These are phyloP conservation scores for Cinnamomum chago DNA, from an alignment of 164 flowering plant species.

Conservation along the genomic window DNA sequence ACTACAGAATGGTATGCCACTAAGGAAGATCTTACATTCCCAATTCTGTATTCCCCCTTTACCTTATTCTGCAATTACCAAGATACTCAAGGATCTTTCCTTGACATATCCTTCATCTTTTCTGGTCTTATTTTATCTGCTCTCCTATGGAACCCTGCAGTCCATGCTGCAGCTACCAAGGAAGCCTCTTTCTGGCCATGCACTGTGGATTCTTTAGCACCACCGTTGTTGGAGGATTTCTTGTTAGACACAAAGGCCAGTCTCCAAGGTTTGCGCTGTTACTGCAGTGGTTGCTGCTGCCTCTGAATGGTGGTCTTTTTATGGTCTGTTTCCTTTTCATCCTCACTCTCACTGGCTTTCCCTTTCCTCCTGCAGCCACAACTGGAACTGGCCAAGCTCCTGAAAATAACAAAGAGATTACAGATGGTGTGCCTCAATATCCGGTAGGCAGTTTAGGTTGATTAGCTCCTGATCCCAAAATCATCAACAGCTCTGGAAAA, in stretches of 20 bases:
- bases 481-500: slow-evolving; percentile 39
- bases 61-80: slow-evolving; percentile 33
- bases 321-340: slow-evolving; percentile 71
- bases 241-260: slow-evolving; percentile 25
- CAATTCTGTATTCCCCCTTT: slow-evolving; percentile 45
- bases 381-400: slow-evolving; percentile 30
- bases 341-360: slow-evolving; percentile 47
- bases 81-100: slow-evolving; percentile 44
- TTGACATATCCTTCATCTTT: slow-evolving; percentile 54
- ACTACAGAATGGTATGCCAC: slow-evolving; percentile 22
- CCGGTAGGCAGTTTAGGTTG: slow-evolving; percentile 20
- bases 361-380: slow-evolving; percentile 38
- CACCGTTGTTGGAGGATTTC: slow-evolving; percentile 34
- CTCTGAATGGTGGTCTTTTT: slow-evolving; percentile 96
- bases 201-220: slow-evolving; percentile 35
- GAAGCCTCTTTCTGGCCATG: slow-evolving; percentile 69
- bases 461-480: slow-evolving; percentile 36
- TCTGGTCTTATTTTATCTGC: slow-evolving; percentile 57
- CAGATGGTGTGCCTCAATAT: slow-evolving; percentile 11
- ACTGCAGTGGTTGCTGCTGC: slow-evolving; percentile 95
- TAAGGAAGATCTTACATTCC: slow-evolving; percentile 37
- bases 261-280: slow-evolving; percentile 61
- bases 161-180: slow-evolving; percentile 82
- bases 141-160: slow-evolving; percentile 77
- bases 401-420: slow-evolving; percentile 21